Percentiles rank a stretch among this genome's conserved stretches.
These are phyloP conservation scores for Globisporangium splendens DNA, from an alignment of 352 stramenopile genomes.

Conservation along the genomic window DNA sequence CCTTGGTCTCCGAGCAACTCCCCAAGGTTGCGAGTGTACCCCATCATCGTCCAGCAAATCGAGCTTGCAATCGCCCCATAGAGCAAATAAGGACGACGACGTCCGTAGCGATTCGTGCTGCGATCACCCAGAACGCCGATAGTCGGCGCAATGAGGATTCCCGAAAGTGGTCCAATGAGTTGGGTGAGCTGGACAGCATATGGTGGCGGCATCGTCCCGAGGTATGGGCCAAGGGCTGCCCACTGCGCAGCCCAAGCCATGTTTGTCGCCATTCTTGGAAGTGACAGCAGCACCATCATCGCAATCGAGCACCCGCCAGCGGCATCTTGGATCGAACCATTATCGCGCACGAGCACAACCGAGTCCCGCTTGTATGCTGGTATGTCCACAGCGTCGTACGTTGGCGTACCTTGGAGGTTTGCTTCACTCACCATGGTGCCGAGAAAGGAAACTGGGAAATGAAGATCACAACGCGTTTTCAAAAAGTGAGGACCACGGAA, in stretches of 20 bases:
- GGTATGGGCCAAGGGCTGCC: constrained; percentile 62
- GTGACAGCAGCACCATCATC: constrained; percentile 65
- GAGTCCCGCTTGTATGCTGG: constrained; percentile 18
- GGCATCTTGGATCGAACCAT: constrained; percentile 22
- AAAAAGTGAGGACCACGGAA: too few species aligned
- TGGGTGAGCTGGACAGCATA: constrained; percentile 77
- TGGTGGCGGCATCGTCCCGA: constrained; percentile 58
- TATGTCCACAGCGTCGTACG: constrained; percentile 31
- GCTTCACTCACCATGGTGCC: constrained; percentile 15
- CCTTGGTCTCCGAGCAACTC: constrained; percentile 50
- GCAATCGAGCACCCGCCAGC: constrained; percentile 44
- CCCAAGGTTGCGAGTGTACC: constrained; percentile 63
- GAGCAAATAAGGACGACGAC: constrained; percentile 61
- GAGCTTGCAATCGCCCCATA: constrained; percentile 59
- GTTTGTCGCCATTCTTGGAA: constrained; percentile 72
- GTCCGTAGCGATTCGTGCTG: constrained; percentile 44
- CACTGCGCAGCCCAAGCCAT: constrained; percentile 80
- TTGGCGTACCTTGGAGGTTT: constrained; percentile 37
- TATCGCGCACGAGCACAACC: constrained; percentile 12
- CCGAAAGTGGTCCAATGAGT: constrained; percentile 63
- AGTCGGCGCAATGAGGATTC: constrained; percentile 64
- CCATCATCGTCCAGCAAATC: constrained; percentile 70
- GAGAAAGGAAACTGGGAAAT: too few species aligned
- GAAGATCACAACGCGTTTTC: too few species aligned
- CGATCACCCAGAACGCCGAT: constrained; percentile 70